Evolutionary conservation across 2,329 filamentous ascomycete species (phyloP).

Genomic region (Onygena corvina): DNA sequence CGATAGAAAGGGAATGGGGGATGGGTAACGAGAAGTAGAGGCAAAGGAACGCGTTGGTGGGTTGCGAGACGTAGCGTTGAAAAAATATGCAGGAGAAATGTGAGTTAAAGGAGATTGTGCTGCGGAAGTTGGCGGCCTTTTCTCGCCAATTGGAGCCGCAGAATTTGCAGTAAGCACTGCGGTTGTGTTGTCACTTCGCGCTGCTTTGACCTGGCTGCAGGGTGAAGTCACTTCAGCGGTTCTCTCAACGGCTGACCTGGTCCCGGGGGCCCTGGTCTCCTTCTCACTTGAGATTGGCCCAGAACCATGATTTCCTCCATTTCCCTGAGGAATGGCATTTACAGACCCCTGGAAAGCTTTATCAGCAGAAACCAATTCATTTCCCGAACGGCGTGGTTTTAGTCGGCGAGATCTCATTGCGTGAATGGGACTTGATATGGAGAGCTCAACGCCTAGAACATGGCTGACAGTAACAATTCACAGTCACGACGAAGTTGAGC

Average conservation of each 20-base stretch:
- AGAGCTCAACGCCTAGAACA: too few species aligned
- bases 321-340: background rate
- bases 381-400: background rate
- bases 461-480: too few species aligned
- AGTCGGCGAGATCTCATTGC: background rate
- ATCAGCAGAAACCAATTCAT: background rate
- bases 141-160: background rate
- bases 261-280: background rate
- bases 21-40: background rate
- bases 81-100: conserved; percentile 1
- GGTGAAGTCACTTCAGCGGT: background rate
- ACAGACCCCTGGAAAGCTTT: background rate
- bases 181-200: background rate
- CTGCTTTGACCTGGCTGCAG: background rate
- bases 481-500: background rate
- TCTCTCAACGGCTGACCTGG: background rate
- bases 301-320: background rate
- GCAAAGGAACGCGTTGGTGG: background rate
- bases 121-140: background rate
- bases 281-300: background rate
- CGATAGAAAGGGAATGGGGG: conserved; percentile 2
- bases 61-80: background rate
- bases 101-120: background rate
- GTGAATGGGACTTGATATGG: too few species aligned
- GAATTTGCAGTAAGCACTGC: background rate